Base-by-base conservation (phyloP, 2,329 filamentous ascomycete genomes). In the Fusarium staphyleae region DNA sequence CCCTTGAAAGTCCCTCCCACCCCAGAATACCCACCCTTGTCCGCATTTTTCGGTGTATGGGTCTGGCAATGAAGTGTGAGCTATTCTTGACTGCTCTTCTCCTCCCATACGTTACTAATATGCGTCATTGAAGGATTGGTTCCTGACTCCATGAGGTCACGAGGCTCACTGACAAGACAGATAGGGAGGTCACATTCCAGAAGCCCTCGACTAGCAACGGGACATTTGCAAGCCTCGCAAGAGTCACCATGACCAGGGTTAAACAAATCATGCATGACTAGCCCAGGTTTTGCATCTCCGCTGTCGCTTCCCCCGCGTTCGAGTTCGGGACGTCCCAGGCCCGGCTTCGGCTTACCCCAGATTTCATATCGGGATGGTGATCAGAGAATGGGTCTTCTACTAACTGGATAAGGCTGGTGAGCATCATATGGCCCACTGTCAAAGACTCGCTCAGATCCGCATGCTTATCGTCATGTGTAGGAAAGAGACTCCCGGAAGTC, bases 241-340 rank as follows among this genome's bases (percentile, higher is more conserved):
- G n/a, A 32, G 41, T 57, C 35, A 51, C 43, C 26, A 14, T 29
- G 49, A 44, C 45, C 57, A 62, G 58, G 58, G 55, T 60, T 39
- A 43, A 34, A 62, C 58, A 62, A 56, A 40, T 47, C 40, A 54
- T 59, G 58, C 58, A 62, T 61, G 16, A 26, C 36, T 61, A 61
- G 57, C 44, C 44, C 10, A 3, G 24, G 46, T 6, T 19, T 41
- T 57, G 30, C 44, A 44, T 50, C 40, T 58, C 48, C 19, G 29
- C 28, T 30, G 3, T 13, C 28, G 28, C 28, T 30, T 13, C 28
- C 28, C 28, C 28, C n/a, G 11, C 28, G 28, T 13, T 30, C 4
- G 13, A 12, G 28, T 4, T 29, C 12, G 28, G 28, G n/a, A 30
- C 11, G 3, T n/a, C 12, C 11, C 24, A 30, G 28, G 22, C 28